phyloP scores from a whole-genome alignment of 164 flowering plant species.

The Piper longum region DNA sequence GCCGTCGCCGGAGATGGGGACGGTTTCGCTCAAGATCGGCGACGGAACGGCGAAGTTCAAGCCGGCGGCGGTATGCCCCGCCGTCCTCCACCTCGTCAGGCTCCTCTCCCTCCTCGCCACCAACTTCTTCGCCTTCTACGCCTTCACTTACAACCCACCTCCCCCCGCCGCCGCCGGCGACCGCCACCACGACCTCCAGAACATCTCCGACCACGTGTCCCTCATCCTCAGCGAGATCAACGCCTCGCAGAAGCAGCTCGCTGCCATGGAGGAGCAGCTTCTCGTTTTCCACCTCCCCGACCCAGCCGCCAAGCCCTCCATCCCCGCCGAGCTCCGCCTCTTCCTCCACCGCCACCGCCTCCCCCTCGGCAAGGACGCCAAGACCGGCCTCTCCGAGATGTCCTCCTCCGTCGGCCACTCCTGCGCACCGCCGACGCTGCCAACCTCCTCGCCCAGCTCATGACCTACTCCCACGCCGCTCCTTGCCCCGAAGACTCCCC shows the following conservation, averaged over 20 bases:
- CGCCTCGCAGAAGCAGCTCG: conserved; percentile 60
- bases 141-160: conserved; percentile 44
- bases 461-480: conserved; percentile 61
- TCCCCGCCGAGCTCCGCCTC: conserved; percentile 50
- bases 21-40: conserved; percentile 79
- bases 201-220: conserved; percentile 80
- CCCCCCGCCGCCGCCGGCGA: no score
- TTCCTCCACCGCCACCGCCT: conserved; percentile 55
- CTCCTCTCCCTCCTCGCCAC: conserved; percentile 72
- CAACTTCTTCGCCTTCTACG: conserved; percentile 82
- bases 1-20: conserved; percentile 34
- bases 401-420: conserved; percentile 83
- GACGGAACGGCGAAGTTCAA: conserved; percentile 90
- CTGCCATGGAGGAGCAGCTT: conserved; percentile 79
- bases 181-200: conserved; percentile 23
- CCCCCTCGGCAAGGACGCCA: conserved; percentile 84
- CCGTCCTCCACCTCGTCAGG: conserved; percentile 68
- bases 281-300: conserved; percentile 73
- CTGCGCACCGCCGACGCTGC: conserved; percentile 40
- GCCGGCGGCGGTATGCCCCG: conserved; percentile 61
- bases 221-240: conserved; percentile 73
- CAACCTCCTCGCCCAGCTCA: conserved; percentile 60
- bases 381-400: conserved; percentile 84
- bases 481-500: conserved; percentile 83
- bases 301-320: conserved; percentile 50